Conservation (phyloP, 768 basidiomycete species). For the Clathrus columnatus region DNA sequence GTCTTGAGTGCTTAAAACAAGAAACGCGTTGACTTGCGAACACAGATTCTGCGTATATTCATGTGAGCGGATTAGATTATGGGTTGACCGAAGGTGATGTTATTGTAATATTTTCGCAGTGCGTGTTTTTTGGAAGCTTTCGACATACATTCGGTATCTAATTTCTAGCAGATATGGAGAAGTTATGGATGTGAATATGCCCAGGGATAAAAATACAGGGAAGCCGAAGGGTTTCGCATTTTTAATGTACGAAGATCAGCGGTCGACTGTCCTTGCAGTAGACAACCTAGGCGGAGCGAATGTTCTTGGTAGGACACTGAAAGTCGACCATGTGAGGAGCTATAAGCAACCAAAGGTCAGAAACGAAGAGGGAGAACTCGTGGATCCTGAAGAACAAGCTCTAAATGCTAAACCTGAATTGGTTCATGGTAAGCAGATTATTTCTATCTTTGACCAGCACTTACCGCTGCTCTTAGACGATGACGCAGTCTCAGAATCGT, state of each 20-base stretch:
- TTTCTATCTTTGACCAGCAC: neutral
- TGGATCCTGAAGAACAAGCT: conserved; percentile 76
- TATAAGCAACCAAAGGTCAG: conserved; percentile 82
- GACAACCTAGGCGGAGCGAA: conserved; percentile 97
- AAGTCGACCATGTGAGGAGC: conserved; percentile 87
- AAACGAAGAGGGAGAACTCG: conserved; percentile 75
- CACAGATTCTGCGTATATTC: conserved; percentile 90
- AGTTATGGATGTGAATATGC: conserved; percentile 89
- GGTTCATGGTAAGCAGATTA: conserved; percentile 43
- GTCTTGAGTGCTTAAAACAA: conserved; percentile 14
- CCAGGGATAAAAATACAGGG: conserved; percentile 87
- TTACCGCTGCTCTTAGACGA: conserved; percentile 31
- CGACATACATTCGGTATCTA: neutral
- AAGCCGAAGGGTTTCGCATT: conserved; percentile 90
- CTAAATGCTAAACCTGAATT: conserved; percentile 79
- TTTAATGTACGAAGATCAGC: conserved; percentile 98
- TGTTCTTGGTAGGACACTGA: conserved; percentile 75
- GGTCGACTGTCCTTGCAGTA: conserved; percentile 90
- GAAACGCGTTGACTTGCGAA: conserved; percentile 3
- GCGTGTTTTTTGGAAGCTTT: conserved; percentile 24
- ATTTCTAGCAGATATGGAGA: conserved; percentile 77
- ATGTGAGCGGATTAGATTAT: conserved; percentile 78
- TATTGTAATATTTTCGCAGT: conserved; percentile 97
- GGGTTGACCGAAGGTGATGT: conserved; percentile 97
- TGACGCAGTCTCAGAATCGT: conserved; percentile 52